Base-by-base conservation (phyloP, 2,329 filamentous ascomycete genomes). In the Penicillium sclerotiorum region DNA sequence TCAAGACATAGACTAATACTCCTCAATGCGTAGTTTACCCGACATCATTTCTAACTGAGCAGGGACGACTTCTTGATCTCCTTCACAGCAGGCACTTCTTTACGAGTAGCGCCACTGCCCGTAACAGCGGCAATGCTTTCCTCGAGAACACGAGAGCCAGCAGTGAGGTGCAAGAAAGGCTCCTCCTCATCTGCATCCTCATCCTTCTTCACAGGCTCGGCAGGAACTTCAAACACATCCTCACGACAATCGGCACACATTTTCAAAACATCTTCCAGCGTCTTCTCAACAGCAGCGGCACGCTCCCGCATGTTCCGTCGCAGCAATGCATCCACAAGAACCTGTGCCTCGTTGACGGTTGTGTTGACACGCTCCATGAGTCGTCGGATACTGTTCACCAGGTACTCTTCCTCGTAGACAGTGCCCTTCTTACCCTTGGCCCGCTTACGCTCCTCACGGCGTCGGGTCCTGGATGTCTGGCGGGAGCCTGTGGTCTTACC, bases 341-440 rank as follows among this genome's bases (percentile, higher is more conserved):
- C 75, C 64, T 84, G 81, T 0, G 90, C 83, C 68, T 99, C 94
- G 1, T 82, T 79, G 43, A 85, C 81, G 2, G 87, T 80, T 18
- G 78, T 78, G 68, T 92, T 90, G 18, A 96, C 84, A 28, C 92
- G 81, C 68, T 95, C 90, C 12, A 96, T 83, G 27, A 99, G 79
- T 20, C 94, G 80, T 11, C 87, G 83, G 28, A 97, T 85, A 59
- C 87, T 93, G 69, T 92, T 94, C 50, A 96, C 86, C 5, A 99
- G 82, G 70, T 99, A 99, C 71, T 97, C 94, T 67, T 97, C 93
- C 71, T 99, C 94, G 70, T 99, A 99, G 5, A 99, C 89, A 13
- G 90, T 96, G 9, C 94, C 94, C 77, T 97, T 97, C 70, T 96
- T 93, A 20, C 94, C 94, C 7, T 90, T 80, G 0, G 94, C 94